Percentiles rank a stretch among this genome's conserved stretches.
Conservation (phyloP, 495 filamentous ascomycete genomes). For the Cercophora newfieldiana region DNA sequence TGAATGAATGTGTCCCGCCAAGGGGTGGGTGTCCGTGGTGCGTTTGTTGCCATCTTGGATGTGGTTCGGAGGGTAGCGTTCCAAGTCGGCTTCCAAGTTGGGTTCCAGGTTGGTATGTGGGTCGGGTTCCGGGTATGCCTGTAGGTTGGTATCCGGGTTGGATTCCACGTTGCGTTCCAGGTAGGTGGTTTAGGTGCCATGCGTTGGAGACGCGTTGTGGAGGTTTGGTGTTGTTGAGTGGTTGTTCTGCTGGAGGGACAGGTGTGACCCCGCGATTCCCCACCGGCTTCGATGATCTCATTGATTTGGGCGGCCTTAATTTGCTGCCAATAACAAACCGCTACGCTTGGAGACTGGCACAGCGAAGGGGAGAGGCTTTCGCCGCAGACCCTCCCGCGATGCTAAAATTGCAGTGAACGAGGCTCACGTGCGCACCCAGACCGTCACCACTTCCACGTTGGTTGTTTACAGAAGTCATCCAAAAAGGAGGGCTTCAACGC, state of each 20-base stretch:
- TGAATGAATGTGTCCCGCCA: constrained; percentile 69
- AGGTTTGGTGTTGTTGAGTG: neutral
- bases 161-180: neutral
- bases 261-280: neutral
- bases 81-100: neutral
- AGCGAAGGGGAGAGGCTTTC: neutral
- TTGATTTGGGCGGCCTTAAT: neutral
- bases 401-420: too few relatives aligned
- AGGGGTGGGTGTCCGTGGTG: constrained; percentile 38
- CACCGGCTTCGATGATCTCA: neutral
- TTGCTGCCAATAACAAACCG: neutral
- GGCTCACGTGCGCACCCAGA: too few relatives aligned
- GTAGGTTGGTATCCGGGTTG: neutral
- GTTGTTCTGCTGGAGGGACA: neutral
- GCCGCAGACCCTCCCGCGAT: too few relatives aligned
- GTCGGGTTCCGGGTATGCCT: neutral
- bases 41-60: constrained; percentile 6
- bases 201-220: neutral
- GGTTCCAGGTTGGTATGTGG: neutral
- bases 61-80: neutral
- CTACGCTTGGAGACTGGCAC: neutral
- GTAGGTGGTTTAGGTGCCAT: neutral
- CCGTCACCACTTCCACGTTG: too few relatives aligned
- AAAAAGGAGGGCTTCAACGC: too few relatives aligned
- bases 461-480: too few relatives aligned